Evolutionary conservation across 108 stramenopile genomes (phyloP).

Genomic region (Skeletonema grethae): DNA sequence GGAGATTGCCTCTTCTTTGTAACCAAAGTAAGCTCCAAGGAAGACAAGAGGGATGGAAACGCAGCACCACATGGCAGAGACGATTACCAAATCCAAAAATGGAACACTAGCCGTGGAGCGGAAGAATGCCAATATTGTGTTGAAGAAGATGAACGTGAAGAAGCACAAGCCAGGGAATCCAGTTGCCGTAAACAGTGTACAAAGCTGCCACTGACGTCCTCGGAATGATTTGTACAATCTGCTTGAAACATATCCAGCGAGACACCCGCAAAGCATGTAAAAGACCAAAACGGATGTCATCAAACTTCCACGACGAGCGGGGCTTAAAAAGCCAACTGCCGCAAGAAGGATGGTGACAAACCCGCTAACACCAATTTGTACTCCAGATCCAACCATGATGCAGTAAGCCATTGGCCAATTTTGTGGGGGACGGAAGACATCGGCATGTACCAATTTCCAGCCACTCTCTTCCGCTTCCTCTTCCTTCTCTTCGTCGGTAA

Average conservation of each 20-base stretch:
- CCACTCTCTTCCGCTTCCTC: conserved; percentile 92
- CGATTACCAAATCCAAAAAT: conserved; percentile 88
- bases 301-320: conserved; percentile 92
- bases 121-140: conserved; percentile 87
- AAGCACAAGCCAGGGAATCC: conserved; percentile 91
- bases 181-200: conserved; percentile 91
- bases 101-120: conserved; percentile 94
- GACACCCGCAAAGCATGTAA: conserved; percentile 90
- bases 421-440: conserved; percentile 99
- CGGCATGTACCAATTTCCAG: conserved; percentile 99
- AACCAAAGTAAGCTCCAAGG: conserved; percentile 98
- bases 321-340: conserved; percentile 92
- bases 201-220: conserved; percentile 93
- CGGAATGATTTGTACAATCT: conserved; percentile 95
- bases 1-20: conserved; percentile 86
- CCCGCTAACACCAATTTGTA: conserved; percentile 71
- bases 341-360: conserved; percentile 82
- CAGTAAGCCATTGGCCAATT: conserved; percentile 94
- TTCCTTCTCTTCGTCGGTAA: conserved; percentile 91
- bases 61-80: conserved; percentile 98
- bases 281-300: conserved; percentile 89
- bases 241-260: conserved; percentile 89
- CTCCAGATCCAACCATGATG: conserved; percentile 95
- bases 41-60: conserved; percentile 97
- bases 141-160: conserved; percentile 86